Base-by-base conservation (phyloP, 192 early-diverging fungal species). In the Jimgerdemannia flammicorona region DNA sequence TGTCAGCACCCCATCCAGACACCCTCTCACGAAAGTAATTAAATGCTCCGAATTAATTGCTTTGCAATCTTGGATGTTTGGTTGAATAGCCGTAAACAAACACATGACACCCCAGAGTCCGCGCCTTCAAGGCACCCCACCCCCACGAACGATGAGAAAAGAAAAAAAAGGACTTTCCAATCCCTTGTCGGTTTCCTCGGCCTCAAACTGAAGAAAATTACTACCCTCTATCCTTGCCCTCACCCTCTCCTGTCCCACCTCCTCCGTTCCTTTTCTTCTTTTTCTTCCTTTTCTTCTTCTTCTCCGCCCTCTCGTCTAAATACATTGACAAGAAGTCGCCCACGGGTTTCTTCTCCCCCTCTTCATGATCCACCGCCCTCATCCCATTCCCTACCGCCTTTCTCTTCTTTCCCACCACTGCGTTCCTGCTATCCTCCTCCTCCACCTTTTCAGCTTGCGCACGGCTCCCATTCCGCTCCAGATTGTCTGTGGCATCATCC, bases 291-390 rank as follows among this genome's bases (percentile, higher is more conserved):
- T 83, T 85, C 29, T 84, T 84, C 76, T 84, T 85, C 73, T 84
- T 85, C 20, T 67, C 71, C 3, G 82, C 79, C 9, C 86, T 70
- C 68, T 87, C 84, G 14, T 76, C 79, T 69, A 87, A 74, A 73
- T 85, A 87, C 76, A 78, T 84, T 4, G 82, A 84, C 66, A 87
- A 77, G 43, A 87, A 87, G 29, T 87, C 86, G 14, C 80, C 78
- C 80, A 14, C 49, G 49, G 8, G 49, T 59, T 14, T 59, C 14
- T 59, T 6, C 81, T 73, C 84, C 78, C 49, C 78, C 84, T 69
- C 80, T 78, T 40, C 75, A 77, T 19, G 70, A 70, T 65, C 66
- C 76, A 64, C 76, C 71, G 49, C 79, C 76, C 41, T 75, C 76
- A 43, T 73, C 74, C 77, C 73, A 39, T 70, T 73, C n/a, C 76